These are phyloP conservation scores for Exophiala oligosperma DNA, from an alignment of 2,329 filamentous ascomycete genomes.

Conservation along the genomic window DNA sequence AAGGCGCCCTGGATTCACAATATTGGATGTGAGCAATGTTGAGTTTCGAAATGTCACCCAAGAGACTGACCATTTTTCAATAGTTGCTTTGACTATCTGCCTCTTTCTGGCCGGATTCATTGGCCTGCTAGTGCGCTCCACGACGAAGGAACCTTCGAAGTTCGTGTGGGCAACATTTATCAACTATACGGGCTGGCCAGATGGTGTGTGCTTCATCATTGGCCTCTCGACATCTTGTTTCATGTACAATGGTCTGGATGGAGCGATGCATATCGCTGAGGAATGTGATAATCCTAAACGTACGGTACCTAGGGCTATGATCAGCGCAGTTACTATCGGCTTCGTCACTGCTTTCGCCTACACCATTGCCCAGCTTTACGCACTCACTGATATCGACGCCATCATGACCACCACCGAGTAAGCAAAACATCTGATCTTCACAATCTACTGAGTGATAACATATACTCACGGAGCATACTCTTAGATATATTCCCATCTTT, in stretches of 20 bases:
- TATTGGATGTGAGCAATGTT: constrained; percentile 10
- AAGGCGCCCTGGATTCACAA: constrained; percentile 7
- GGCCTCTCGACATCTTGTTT: constrained; percentile 30
- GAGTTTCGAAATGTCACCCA: no score
- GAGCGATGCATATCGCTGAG: constrained; percentile 44
- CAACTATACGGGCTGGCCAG: constrained; percentile 27
- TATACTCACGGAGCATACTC: no score
- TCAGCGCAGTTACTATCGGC: constrained; percentile 36
- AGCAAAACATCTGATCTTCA: no score
- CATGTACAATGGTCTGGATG: constrained; percentile 27
- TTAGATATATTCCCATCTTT: no score
- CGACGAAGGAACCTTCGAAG: no score
- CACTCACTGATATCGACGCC: constrained; percentile 22
- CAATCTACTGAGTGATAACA: no score
- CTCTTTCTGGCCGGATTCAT: no score
- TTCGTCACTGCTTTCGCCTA: constrained; percentile 34
- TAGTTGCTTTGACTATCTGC: no score
- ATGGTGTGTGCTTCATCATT: constrained; percentile 32
- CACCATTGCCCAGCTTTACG: constrained; percentile 20
- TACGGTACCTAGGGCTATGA: constrained; percentile 41
- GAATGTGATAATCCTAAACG: constrained; percentile 40
- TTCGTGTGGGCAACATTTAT: constrained; percentile 23
- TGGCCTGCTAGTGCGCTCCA: no score
- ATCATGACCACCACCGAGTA: no score
- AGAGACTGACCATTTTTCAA: no score